Evolutionary conservation across 306 rosid species (phyloP).

Genomic region (Dryas octopetala): DNA sequence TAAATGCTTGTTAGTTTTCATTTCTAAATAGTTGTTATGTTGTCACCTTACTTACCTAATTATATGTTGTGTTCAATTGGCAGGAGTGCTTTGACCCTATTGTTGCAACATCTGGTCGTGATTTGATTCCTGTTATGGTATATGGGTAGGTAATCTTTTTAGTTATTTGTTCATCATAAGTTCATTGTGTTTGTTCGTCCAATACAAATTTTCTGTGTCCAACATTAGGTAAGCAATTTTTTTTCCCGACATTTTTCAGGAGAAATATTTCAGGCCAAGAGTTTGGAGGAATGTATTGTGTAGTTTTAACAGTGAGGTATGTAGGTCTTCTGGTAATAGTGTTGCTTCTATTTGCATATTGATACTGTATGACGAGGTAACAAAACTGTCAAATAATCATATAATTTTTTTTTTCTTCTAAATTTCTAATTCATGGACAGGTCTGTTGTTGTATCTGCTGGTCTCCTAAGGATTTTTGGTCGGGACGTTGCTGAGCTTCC

Average conservation of each 20-base stretch:
- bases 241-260: slow-evolving; percentile 53
- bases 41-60: slow-evolving; percentile 18
- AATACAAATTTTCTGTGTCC: neutral
- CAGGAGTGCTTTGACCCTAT: slow-evolving; percentile 99
- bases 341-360: slow-evolving; percentile 1
- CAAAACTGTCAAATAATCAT: too few relatives aligned
- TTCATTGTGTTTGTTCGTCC: neutral
- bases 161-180: neutral
- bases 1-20: neutral
- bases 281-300: slow-evolving; percentile 98
- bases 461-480: slow-evolving; percentile 93
- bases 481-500: slow-evolving; percentile 94
- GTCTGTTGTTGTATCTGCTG: slow-evolving; percentile 93
- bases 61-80: slow-evolving; percentile 25
- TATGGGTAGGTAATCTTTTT: slow-evolving; percentile 65
- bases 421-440: slow-evolving; percentile 43
- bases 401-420: neutral
- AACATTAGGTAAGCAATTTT: neutral
- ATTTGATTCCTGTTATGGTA: slow-evolving; percentile 98
- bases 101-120: slow-evolving; percentile 94
- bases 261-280: slow-evolving; percentile 98
- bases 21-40: slow-evolving; percentile 1
- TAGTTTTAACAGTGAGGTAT: slow-evolving; percentile 90
- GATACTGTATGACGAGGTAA: neutral
- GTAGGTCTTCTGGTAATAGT: slow-evolving; percentile 20